Percentiles rank a stretch among this genome's conserved stretches.
phyloP scores from a whole-genome alignment of 2,329 filamentous ascomycete genomes.

The Diaporthe citri region DNA sequence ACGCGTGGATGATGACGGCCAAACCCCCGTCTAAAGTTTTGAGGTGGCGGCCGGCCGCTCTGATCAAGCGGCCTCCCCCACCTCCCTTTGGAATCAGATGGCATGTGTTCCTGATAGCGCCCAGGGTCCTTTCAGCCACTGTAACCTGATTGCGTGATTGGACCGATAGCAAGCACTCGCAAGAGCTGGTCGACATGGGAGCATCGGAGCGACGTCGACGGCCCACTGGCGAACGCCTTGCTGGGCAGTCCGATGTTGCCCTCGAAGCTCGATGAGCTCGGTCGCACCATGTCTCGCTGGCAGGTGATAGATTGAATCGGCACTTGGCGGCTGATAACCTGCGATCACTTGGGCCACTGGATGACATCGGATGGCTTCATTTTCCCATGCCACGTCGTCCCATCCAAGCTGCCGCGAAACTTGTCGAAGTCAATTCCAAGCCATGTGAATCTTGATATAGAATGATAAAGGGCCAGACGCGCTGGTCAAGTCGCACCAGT shows the following conservation, averaged over 20 bases:
- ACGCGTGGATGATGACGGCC: neutral
- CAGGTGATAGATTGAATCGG: slow-evolving; percentile 6
- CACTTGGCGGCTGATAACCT: slow-evolving; percentile 19
- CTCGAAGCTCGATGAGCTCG: neutral
- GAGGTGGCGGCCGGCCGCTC: neutral
- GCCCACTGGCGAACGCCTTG: neutral
- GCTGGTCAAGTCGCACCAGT: neutral
- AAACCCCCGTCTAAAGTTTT: neutral
- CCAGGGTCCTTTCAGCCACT: neutral
- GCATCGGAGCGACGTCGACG: slow-evolving; percentile 18
- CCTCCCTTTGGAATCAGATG: neutral
- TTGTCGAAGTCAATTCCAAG: neutral
- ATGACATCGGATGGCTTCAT: neutral
- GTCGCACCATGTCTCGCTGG: slow-evolving; percentile 18
- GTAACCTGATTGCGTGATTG: slow-evolving; percentile 5
- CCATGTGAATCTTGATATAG: neutral
- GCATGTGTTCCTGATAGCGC: neutral
- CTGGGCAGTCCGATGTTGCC: slow-evolving; percentile 15
- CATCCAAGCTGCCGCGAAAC: neutral
- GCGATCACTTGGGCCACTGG: neutral
- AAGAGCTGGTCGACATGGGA: slow-evolving; percentile 18
- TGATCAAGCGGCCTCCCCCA: neutral
- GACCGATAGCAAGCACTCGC: slow-evolving; percentile 2
- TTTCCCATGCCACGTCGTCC: neutral
- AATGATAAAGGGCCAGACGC: neutral